These are phyloP conservation scores for Yamadazyma dushanensis DNA, from an alignment of 1,139 yeast species.

Conservation along the genomic window DNA sequence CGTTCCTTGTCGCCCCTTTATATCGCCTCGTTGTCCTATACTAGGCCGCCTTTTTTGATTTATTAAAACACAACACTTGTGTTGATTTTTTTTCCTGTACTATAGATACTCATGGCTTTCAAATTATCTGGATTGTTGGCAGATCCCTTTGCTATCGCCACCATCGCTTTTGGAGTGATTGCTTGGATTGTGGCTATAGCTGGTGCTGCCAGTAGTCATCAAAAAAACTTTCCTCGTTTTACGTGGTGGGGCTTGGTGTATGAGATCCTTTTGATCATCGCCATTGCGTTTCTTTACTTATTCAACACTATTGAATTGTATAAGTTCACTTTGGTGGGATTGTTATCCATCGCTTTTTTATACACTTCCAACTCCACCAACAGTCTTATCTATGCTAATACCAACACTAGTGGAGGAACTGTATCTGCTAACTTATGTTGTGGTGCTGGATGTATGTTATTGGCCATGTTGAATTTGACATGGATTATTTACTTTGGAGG, in stretches of 20 bases:
- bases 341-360: conserved; percentile 65
- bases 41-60: neutral
- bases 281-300: conserved; percentile 61
- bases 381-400: conserved; percentile 63
- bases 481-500: conserved; percentile 91
- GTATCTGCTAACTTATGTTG: conserved; percentile 58
- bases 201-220: conserved; percentile 54
- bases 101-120: conserved; percentile 30
- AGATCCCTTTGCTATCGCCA: conserved; percentile 72
- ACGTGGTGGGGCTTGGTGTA: conserved; percentile 98
- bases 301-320: conserved; percentile 72
- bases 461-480: conserved; percentile 73
- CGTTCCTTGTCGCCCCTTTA: too few species aligned
- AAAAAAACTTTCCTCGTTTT: conserved; percentile 66
- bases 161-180: conserved; percentile 59
- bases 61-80: too few species aligned
- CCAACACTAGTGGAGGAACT: conserved; percentile 50
- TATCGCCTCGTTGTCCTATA: neutral
- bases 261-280: conserved; percentile 59
- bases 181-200: conserved; percentile 86
- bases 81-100: conserved; percentile 1
- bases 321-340: conserved; percentile 59
- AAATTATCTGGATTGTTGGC: conserved; percentile 54
- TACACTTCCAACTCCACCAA: conserved; percentile 85
- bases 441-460: conserved; percentile 86